Evolutionary conservation across 2,329 filamentous ascomycete genomes (phyloP).

Genomic region (Bipolaris sorokiniana): DNA sequence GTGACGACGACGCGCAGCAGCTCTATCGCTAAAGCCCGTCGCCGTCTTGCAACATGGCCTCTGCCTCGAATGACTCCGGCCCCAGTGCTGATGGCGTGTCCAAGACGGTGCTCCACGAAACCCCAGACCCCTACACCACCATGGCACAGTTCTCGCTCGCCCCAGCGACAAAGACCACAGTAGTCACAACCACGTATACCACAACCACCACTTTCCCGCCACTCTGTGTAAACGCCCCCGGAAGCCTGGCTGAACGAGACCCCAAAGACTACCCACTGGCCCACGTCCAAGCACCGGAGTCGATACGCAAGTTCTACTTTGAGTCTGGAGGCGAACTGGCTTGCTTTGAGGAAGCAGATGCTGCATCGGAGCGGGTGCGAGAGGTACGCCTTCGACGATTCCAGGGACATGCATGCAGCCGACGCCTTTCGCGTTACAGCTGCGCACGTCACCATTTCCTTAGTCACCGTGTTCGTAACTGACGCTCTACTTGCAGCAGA

Average conservation of each 20-base stretch:
- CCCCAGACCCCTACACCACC: constrained; percentile 48
- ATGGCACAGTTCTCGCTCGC: constrained; percentile 67
- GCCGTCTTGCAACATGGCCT: constrained; percentile 36
- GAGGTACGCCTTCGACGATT: constrained; percentile 54
- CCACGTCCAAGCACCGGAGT: constrained; percentile 77
- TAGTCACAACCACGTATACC: constrained; percentile 89
- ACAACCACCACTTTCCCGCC: constrained; percentile 83
- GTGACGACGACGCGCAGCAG: neutral
- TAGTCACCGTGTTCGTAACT: constrained; percentile 23
- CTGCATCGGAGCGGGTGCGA: constrained; percentile 59
- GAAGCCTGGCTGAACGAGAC: constrained; percentile 74
- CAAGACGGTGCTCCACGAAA: constrained; percentile 33
- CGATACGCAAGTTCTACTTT: constrained; percentile 78
- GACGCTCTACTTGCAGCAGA: constrained; percentile 48
- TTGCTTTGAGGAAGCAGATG: constrained; percentile 68
- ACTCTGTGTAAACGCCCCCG: constrained; percentile 76
- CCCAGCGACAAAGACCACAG: constrained; percentile 68
- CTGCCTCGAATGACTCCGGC: constrained; percentile 33
- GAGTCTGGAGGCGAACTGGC: constrained; percentile 67
- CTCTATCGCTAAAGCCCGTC: neutral
- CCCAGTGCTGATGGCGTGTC: constrained; percentile 34
- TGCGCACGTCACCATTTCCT: constrained; percentile 8
- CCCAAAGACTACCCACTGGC: constrained; percentile 90
- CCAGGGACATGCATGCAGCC: constrained; percentile 26
- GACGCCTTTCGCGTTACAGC: constrained; percentile 27